Evolutionary conservation across 345 rosid species (phyloP).

Genomic region (Pugionium cornutum): DNA sequence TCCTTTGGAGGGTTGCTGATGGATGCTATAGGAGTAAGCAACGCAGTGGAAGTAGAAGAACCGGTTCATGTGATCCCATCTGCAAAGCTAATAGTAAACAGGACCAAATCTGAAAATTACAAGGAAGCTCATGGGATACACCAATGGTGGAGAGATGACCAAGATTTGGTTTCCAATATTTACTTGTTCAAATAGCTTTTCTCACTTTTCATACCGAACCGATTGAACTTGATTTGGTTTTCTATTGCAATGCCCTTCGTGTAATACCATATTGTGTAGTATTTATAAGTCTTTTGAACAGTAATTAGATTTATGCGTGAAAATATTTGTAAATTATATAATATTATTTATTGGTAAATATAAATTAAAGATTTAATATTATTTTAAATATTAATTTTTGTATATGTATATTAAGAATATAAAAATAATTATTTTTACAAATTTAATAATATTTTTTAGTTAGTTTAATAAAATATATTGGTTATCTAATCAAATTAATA

Average conservation of each 20-base stretch:
- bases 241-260: background rate
- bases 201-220: background rate
- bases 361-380: too few relatives aligned
- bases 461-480: too few relatives aligned
- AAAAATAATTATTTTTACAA: too few relatives aligned
- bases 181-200: slow-evolving; percentile 45
- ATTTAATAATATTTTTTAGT: too few relatives aligned
- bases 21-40: slow-evolving; percentile 60
- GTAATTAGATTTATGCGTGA: too few relatives aligned
- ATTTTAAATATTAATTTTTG: too few relatives aligned
- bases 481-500: too few relatives aligned
- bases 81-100: slow-evolving; percentile 58
- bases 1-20: slow-evolving; percentile 68
- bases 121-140: slow-evolving; percentile 84
- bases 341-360: too few relatives aligned
- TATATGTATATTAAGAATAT: too few relatives aligned
- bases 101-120: slow-evolving; percentile 49
- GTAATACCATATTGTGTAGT: too few relatives aligned
- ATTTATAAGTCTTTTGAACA: too few relatives aligned
- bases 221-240: background rate
- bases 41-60: slow-evolving; percentile 51
- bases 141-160: slow-evolving; percentile 89
- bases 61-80: slow-evolving; percentile 84
- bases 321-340: too few relatives aligned
- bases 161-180: slow-evolving; percentile 52